Percentiles rank a stretch among this genome's conserved stretches.
phyloP scores from a whole-genome alignment of 176 grass and related monocot genomes.

The Zea luxurians region DNA sequence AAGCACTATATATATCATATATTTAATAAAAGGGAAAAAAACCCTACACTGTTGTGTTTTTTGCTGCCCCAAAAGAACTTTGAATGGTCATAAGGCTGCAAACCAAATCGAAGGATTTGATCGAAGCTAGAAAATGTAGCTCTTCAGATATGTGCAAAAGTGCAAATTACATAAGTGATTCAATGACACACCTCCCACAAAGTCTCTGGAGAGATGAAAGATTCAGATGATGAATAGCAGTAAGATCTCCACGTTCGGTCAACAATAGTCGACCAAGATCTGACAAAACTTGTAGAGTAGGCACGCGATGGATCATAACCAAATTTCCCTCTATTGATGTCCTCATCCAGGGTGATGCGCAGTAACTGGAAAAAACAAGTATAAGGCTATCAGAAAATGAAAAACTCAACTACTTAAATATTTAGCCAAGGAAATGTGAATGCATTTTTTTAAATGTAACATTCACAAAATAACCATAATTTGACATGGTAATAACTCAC shows the following conservation, averaged over 20 bases:
- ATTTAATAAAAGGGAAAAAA: background rate
- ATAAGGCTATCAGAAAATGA: slow-evolving; percentile 14
- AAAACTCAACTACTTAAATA: slow-evolving; percentile 28
- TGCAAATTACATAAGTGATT: slow-evolving; percentile 15
- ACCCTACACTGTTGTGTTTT: background rate
- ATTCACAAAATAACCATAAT: background rate
- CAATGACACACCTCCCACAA: slow-evolving; percentile 82
- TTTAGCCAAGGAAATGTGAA: slow-evolving; percentile 16
- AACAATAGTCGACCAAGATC: slow-evolving; percentile 42
- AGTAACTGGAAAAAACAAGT: slow-evolving; percentile 35
- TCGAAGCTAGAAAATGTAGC: slow-evolving; percentile 3
- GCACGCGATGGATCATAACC: slow-evolving; percentile 39
- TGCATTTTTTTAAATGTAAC: background rate
- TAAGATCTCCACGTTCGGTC: slow-evolving; percentile 54
- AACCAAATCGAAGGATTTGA: slow-evolving; percentile 1
- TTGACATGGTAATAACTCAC: background rate
- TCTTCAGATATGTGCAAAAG: slow-evolving; percentile 1
- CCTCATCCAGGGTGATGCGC: slow-evolving; percentile 53
- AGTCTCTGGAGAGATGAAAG: slow-evolving; percentile 62
- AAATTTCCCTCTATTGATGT: slow-evolving; percentile 43
- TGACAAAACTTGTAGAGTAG: slow-evolving; percentile 35
- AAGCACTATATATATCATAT: background rate
- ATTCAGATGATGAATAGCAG: slow-evolving; percentile 58
- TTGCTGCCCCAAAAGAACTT: background rate
- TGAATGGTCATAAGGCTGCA: slow-evolving; percentile 15